Base-by-base conservation (phyloP, 1,284 basidiomycete genomes). In the Ceratobasidium sp. region DNA sequence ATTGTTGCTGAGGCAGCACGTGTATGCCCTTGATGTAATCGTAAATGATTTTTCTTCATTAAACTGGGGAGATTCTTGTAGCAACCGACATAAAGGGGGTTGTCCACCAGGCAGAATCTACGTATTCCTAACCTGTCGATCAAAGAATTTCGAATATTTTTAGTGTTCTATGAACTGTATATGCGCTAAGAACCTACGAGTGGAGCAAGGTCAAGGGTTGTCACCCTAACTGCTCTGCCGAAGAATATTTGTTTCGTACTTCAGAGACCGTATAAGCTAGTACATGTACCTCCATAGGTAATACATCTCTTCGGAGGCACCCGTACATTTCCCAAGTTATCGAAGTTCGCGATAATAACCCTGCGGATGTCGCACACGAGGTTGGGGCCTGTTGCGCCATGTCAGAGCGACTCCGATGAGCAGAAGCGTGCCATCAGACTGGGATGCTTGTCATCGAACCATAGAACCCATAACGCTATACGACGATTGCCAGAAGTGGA, bases 1-100 rank as follows among this genome's bases (percentile, higher is more conserved):
- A 58, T 70, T 69, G 42, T 70, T 55, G 68, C n/a, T 26, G 53
- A 20, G 33, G n/a, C n/a, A 23, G 40, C 68, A 70, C 68, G 68
- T 70, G 68, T 58, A 44, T 40, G 68, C 68, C 68, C 68, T 70
- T 58, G 68, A 58, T 46, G 53, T 55, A 70, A 70, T 58, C 51
- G 28, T 70, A 70, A 56, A 70, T 49, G 44, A 70, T 70, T 70
- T 44, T 44, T 58, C 33, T 40, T 18, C 26, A 58, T 58, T 42
- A 28, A 56, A 51, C 68, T 55, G 23, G 53, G n/a, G 20, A n/a
- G 33, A 40, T 55, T 51, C 28, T 40, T 26, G 67, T n/a, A 39
- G 44, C 51, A 23, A 20, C 51, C 55, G 39, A 58, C 40, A 26
- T 44, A 7, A 15, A 51, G 44, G 53, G 42, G 55, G 49, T 10